Percentiles rank a stretch among this genome's conserved stretches.
These are phyloP conservation scores for Monascus ruber DNA, from an alignment of 2,329 filamentous ascomycete species.

Conservation along the genomic window DNA sequence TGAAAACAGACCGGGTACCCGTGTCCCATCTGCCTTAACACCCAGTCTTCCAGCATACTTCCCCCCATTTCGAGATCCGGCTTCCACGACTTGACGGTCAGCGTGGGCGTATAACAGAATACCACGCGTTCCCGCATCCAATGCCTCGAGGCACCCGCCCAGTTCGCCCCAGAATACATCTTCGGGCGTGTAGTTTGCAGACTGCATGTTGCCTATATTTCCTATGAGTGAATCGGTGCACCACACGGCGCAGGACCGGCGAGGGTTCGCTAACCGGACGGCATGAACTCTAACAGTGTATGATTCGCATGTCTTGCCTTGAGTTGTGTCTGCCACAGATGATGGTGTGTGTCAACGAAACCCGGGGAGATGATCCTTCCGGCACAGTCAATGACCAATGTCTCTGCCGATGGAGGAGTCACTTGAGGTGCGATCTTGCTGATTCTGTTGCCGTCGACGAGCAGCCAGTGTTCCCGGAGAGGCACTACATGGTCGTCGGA, in stretches of 20 bases:
- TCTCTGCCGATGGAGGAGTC: conserved; percentile 2
- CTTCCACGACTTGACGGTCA: no score
- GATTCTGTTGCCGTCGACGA: conserved; percentile 14
- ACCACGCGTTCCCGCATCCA: conserved; percentile 10
- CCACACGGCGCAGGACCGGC: conserved; percentile 1
- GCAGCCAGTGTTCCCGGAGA: conserved; percentile 3
- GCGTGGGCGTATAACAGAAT: no score
- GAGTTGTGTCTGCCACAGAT: conserved; percentile 36
- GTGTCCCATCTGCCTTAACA: conserved; percentile 14
- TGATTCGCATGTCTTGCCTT: conserved; percentile 30
- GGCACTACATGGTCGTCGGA: conserved; percentile 2
- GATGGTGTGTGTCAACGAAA: conserved; percentile 28
- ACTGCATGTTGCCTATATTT: conserved; percentile 8
- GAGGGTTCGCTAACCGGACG: not conserved
- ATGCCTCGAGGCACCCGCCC: conserved; percentile 9
- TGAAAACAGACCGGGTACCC: conserved; percentile 15
- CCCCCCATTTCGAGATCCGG: no score
- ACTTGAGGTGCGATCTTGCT: conserved; percentile 10
- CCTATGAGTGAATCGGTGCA: not conserved
- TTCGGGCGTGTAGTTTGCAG: conserved; percentile 20
- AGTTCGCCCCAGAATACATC: conserved; percentile 38
- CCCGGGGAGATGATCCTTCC: conserved; percentile 22
- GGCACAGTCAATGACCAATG: conserved; percentile 30
- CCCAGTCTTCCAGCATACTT: no score
- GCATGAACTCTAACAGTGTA: conserved; percentile 30